Conservation (phyloP, 2,329 filamentous ascomycete genomes). For the Cladosporium cucumerinum region DNA sequence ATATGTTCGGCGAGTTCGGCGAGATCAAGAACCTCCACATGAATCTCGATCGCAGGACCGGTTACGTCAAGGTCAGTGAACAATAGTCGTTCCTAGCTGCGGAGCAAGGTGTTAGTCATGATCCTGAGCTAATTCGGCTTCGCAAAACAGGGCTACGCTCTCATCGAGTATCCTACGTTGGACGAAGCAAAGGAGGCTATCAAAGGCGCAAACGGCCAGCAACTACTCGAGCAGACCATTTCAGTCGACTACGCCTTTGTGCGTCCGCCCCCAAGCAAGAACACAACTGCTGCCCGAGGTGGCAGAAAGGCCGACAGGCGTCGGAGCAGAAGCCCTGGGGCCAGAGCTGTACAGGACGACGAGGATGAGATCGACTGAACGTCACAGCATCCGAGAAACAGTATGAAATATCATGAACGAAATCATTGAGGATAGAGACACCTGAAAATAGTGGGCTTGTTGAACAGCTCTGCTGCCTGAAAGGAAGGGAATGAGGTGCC, state of each 20-base stretch:
- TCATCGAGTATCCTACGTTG: conserved; percentile 80
- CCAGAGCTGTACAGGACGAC: conserved; percentile 32
- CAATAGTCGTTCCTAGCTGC: background rate
- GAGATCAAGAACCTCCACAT: conserved; percentile 85
- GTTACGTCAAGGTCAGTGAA: conserved; percentile 73
- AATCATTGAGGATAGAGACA: background rate
- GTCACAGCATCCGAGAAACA: background rate
- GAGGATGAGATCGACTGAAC: conserved; percentile 19
- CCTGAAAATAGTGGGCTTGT: background rate
- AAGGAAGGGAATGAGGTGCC: background rate
- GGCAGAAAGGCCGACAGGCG: conserved; percentile 35
- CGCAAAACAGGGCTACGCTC: conserved; percentile 67
- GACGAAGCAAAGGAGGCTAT: conserved; percentile 79
- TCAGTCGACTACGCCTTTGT: conserved; percentile 83
- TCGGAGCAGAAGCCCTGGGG: conserved; percentile 45
- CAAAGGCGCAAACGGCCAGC: conserved; percentile 71
- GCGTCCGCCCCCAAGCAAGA: conserved; percentile 66
- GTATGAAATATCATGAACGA: background rate
- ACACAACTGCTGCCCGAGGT: conserved; percentile 31
- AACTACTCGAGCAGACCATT: conserved; percentile 77
- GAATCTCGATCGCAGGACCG: conserved; percentile 76
- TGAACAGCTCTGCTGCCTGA: background rate
- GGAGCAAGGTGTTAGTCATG: background rate
- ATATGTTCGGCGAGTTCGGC: conserved; percentile 78
- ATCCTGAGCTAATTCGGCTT: conserved; percentile 2